Conservation (phyloP, 2,329 filamentous ascomycete genomes). For the Clonostachys rosea region DNA sequence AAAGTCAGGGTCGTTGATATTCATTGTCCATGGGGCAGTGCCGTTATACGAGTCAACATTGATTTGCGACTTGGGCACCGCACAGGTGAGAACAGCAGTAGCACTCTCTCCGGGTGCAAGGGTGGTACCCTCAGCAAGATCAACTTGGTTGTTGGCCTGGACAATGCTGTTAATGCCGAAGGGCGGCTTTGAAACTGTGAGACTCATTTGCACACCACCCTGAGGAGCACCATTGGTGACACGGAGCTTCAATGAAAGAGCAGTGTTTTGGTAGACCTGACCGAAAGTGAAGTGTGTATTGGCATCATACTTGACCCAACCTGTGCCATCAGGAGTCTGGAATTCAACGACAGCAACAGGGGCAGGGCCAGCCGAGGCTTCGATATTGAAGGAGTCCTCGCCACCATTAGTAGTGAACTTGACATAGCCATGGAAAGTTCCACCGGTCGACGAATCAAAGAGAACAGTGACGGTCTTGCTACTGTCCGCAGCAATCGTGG, state of each 20-base stretch:
- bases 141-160: slow-evolving; percentile 47
- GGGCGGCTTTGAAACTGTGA: slow-evolving; percentile 58
- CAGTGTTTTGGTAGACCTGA: slow-evolving; percentile 46
- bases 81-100: slow-evolving; percentile 48
- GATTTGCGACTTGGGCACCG: slow-evolving; percentile 51
- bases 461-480: slow-evolving; percentile 33
- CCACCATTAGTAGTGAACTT: slow-evolving; percentile 43
- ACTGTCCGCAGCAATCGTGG: slow-evolving; percentile 30
- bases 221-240: slow-evolving; percentile 44
- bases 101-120: slow-evolving; percentile 43
- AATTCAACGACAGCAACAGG: slow-evolving; percentile 49
- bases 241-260: slow-evolving; percentile 41
- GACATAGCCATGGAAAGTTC: slow-evolving; percentile 44
- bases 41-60: slow-evolving; percentile 46
- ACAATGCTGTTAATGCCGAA: slow-evolving; percentile 51
- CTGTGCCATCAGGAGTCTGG: slow-evolving; percentile 41
- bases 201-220: slow-evolving; percentile 39
- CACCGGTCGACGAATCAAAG: slow-evolving; percentile 39
- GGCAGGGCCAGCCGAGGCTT: slow-evolving; percentile 41
- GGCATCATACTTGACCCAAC: slow-evolving; percentile 42
- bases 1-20: slow-evolving; percentile 46
- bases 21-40: slow-evolving; percentile 48
- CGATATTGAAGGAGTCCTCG: slow-evolving; percentile 37
- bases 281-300: slow-evolving; percentile 47
- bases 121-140: slow-evolving; percentile 51